Evolutionary conservation across 1,139 yeast genomes (phyloP), one percentile per base, ranked within the genome.

Genomic region (Pichia sp.): DNA sequence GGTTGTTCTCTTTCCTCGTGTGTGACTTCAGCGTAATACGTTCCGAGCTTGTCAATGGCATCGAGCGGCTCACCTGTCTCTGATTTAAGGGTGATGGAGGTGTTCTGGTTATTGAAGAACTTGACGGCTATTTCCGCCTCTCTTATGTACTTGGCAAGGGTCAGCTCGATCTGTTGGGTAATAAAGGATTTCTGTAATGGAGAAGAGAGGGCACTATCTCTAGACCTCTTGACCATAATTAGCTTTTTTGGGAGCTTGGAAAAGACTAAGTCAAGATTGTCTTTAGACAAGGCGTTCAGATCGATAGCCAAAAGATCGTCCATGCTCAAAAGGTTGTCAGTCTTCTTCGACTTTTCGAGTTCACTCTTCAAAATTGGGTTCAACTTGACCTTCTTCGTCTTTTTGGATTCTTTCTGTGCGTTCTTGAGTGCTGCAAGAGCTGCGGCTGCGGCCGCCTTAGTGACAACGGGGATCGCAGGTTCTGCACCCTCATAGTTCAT

Each of bases 401-500:
- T 59, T 45, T 42, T 47, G 45, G 48, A 40, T 51, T 46, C 52
- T 13, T 16, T 43, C 45, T 30, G 52, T 26, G 50, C 52, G 47
- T 50, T 51, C 11, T 59, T 66, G 67, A 54, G 34, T 10, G 57
- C 54, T 11, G 57, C 58, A 5, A 40, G 38, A 3, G 56, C 59
- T 15, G 54, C 56, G 3, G 57, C 54, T 5, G 57, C 56, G 5
- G 47, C 56, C 5, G 57, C 51, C 30, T 56, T 58, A 56, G 77
- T 75, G 15, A 82, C 85, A 30, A 85, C 81, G 1, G 89, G 87
- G 53, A 87, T 78, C 54, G 76, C 75, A 49, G 89, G 85, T 7
- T 79, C 78, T 56, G 77, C 74, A 15, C 76, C 79, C 47, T 75
- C 51, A 32, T 53, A 49, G 49, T 67, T 64, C 62, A 67, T 54